These are phyloP conservation scores for Pythium aristosporum DNA, from an alignment of 352 stramenopile species.

Conservation along the genomic window DNA sequence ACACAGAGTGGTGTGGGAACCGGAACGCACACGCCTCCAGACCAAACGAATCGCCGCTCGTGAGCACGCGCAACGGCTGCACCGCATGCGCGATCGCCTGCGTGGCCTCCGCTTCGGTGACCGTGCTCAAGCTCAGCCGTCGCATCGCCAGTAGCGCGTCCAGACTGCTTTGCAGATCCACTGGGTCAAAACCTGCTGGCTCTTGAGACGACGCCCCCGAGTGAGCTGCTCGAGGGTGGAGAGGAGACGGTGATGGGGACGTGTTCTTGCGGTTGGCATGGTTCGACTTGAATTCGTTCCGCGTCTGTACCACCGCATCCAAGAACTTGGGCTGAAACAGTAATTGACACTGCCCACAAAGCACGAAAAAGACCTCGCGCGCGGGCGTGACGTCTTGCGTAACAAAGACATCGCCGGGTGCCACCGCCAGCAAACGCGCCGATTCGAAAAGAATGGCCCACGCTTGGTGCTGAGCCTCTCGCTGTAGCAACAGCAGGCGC, in stretches of 20 bases:
- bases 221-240: too few species aligned
- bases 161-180: neutral
- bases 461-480: constrained; percentile 7
- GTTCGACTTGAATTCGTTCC: constrained; percentile 23
- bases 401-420: constrained; percentile 25
- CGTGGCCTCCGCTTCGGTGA: constrained; percentile 4
- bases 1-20: constrained; percentile 36
- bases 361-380: constrained; percentile 33
- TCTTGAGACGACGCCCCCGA: too few species aligned
- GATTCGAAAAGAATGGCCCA: constrained; percentile 21
- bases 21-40: constrained; percentile 45
- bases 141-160: constrained; percentile 11
- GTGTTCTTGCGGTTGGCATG: neutral
- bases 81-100: constrained; percentile 7
- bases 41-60: constrained; percentile 42
- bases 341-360: constrained; percentile 33
- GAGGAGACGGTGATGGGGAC: neutral
- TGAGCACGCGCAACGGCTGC: constrained; percentile 34
- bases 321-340: constrained; percentile 34
- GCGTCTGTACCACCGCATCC: constrained; percentile 22
- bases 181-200: neutral
- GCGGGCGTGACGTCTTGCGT: constrained; percentile 30
- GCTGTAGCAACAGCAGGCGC: constrained; percentile 4
- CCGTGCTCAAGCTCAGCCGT: constrained; percentile 17
- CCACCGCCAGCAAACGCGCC: constrained; percentile 21